These are phyloP conservation scores for Colletotrichum truncatum DNA, from an alignment of 2,329 filamentous ascomycete genomes.

Conservation along the genomic window DNA sequence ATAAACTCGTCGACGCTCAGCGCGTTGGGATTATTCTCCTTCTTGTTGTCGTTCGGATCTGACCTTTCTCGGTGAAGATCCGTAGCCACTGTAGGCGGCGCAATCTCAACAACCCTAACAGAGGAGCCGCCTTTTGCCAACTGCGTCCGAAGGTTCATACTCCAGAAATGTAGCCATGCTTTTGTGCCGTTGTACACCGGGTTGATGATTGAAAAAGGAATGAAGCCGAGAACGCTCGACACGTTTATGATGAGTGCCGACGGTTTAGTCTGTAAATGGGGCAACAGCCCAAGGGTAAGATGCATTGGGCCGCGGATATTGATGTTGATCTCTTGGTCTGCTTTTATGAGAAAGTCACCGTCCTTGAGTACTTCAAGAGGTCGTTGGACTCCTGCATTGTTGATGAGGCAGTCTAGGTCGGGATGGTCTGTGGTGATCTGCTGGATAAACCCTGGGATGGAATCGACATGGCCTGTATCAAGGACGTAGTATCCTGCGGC, in stretches of 20 bases:
- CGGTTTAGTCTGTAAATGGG: slow-evolving; percentile 55
- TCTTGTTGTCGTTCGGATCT: slow-evolving; percentile 68
- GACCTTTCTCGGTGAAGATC: slow-evolving; percentile 64
- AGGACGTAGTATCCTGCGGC: slow-evolving; percentile 60
- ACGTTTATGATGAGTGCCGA: slow-evolving; percentile 61
- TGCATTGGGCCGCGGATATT: slow-evolving; percentile 69
- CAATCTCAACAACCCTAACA: slow-evolving; percentile 63
- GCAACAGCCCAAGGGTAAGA: slow-evolving; percentile 56
- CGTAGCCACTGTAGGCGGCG: slow-evolving; percentile 62
- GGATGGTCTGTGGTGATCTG: slow-evolving; percentile 57
- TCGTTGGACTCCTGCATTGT: slow-evolving; percentile 67
- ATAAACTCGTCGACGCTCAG: slow-evolving; percentile 65
- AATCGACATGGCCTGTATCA: slow-evolving; percentile 56
- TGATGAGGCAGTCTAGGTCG: slow-evolving; percentile 63
- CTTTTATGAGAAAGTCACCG: slow-evolving; percentile 55
- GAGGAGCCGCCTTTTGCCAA: slow-evolving; percentile 47
- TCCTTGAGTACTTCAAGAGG: slow-evolving; percentile 55
- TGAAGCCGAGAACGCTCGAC: slow-evolving; percentile 60
- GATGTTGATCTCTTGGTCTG: slow-evolving; percentile 66
- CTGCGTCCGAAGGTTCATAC: slow-evolving; percentile 62
- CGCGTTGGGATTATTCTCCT: slow-evolving; percentile 53
- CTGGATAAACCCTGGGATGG: slow-evolving; percentile 54
- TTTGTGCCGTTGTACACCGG: slow-evolving; percentile 69
- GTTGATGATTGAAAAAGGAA: slow-evolving; percentile 62
- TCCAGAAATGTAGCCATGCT: slow-evolving; percentile 66